Evolutionary conservation across 1,139 yeast species (phyloP).

Genomic region (Candida neerlandica): DNA sequence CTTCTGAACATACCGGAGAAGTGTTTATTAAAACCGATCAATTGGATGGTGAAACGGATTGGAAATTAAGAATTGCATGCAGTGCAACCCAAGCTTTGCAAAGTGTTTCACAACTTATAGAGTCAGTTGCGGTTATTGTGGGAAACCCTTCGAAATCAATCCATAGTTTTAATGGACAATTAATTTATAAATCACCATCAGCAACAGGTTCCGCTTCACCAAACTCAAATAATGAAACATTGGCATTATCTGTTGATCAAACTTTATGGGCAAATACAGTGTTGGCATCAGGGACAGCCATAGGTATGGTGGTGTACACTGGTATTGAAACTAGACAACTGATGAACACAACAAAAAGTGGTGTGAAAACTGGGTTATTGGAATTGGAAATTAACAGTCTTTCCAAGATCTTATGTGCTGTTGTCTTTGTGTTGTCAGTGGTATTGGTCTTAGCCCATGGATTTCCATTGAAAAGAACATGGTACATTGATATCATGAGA

Average conservation of each 20-base stretch:
- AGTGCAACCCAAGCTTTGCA: constrained; percentile 66
- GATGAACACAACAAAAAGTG: constrained; percentile 84
- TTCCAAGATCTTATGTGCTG: constrained; percentile 84
- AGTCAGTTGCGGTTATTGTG: constrained; percentile 58
- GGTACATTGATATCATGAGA: constrained; percentile 91
- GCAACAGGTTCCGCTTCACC: constrained; percentile 22
- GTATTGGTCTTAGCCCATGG: constrained; percentile 81
- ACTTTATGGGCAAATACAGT: constrained; percentile 99
- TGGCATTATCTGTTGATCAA: constrained; percentile 82
- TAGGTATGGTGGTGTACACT: constrained; percentile 87
- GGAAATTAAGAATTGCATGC: constrained; percentile 87
- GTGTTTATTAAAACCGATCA: constrained; percentile 96
- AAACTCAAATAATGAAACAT: constrained; percentile 43
- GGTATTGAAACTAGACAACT: constrained; percentile 94
- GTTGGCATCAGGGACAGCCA: constrained; percentile 87
- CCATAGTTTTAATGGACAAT: constrained; percentile 75
- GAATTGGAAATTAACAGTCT: constrained; percentile 89
- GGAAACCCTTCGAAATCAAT: constrained; percentile 83
- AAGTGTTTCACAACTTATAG: constrained; percentile 35
- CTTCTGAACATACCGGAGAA: constrained; percentile 84
- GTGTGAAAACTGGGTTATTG: constrained; percentile 87
- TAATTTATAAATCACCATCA: constrained; percentile 46
- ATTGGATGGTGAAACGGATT: constrained; percentile 97
- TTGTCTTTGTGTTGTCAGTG: constrained; percentile 79
- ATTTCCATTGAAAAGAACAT: constrained; percentile 57